Evolutionary conservation across 768 basidiomycete genomes (phyloP).

Genomic region (Termitomyces sp.): DNA sequence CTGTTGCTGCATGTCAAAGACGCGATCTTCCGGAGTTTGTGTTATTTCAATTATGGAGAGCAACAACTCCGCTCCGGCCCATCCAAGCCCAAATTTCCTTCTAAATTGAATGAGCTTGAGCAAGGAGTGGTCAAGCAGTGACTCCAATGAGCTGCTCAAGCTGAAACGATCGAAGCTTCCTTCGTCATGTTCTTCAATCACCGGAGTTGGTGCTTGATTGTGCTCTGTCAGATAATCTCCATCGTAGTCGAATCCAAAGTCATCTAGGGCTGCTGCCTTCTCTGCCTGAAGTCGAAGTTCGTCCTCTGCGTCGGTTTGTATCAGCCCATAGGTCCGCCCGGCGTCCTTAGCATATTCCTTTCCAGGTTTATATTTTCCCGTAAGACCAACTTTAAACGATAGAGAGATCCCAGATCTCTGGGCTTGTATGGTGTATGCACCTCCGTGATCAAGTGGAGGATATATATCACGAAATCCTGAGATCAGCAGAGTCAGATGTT

Average conservation of each 20-base stretch:
- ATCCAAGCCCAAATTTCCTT: constrained; percentile 50
- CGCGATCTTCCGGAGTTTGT: constrained; percentile 36
- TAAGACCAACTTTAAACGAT: constrained; percentile 62
- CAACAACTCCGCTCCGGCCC: constrained; percentile 66
- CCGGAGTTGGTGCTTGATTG: constrained; percentile 7
- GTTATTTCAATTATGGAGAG: constrained; percentile 39
- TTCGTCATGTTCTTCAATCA: constrained; percentile 30
- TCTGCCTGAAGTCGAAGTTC: constrained; percentile 30
- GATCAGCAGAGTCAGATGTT: constrained; percentile 63
- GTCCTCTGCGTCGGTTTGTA: constrained; percentile 40
- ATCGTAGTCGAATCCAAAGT: constrained; percentile 22
- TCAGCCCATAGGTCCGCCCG: constrained; percentile 46
- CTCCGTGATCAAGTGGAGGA: constrained; percentile 46
- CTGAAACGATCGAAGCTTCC: constrained; percentile 57
- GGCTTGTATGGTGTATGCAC: constrained; percentile 31
- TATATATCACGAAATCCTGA: constrained; percentile 50
- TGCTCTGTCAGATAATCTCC: constrained; percentile 15
- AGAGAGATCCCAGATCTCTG: constrained; percentile 30
- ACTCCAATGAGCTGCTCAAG: constrained; percentile 59
- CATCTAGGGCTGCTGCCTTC: constrained; percentile 25
- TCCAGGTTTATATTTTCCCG: constrained; percentile 55
- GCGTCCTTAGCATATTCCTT: constrained; percentile 43
- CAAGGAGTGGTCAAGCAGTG: constrained; percentile 54
- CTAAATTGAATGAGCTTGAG: constrained; percentile 50
- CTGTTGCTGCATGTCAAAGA: constrained; percentile 28